These are phyloP conservation scores for Lathyrus sativus DNA, from an alignment of 306 rosid species.

Conservation along the genomic window DNA sequence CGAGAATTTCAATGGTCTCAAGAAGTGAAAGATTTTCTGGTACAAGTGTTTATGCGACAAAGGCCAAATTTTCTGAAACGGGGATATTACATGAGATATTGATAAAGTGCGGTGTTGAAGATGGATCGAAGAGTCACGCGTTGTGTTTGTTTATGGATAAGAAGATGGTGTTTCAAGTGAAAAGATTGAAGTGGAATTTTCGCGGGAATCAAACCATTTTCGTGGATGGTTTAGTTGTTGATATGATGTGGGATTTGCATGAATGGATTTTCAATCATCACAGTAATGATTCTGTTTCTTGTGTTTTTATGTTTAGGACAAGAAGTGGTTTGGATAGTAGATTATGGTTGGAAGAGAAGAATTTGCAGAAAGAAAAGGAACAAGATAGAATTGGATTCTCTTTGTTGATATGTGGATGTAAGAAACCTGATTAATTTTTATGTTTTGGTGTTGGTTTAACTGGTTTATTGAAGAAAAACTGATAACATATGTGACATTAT, in stretches of 20 bases:
- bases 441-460: not conserved
- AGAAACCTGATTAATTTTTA: constrained; percentile 51
- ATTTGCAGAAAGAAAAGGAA: constrained; percentile 44
- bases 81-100: constrained; percentile 66
- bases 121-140: constrained; percentile 41
- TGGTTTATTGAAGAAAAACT: not conserved
- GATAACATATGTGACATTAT: not conserved
- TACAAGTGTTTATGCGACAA: constrained; percentile 54
- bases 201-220: constrained; percentile 89
- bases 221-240: constrained; percentile 81
- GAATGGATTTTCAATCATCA: constrained; percentile 70
- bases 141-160: constrained; percentile 62
- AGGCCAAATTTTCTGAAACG: constrained; percentile 54
- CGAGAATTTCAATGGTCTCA: constrained; percentile 51
- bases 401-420: constrained; percentile 68
- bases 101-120: constrained; percentile 58
- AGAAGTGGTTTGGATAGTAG: constrained; percentile 81
- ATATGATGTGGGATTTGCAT: constrained; percentile 96
- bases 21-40: constrained; percentile 60
- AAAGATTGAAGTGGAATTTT: constrained; percentile 84
- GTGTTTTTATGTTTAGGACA: constrained; percentile 80
- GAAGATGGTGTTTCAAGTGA: constrained; percentile 65
- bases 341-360: constrained; percentile 86
- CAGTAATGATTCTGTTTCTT: constrained; percentile 36
- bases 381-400: constrained; percentile 59